A percentile compares a stretch with the other conserved stretches of the same genome.
Evolutionary conservation across 495 filamentous ascomycete species (phyloP).

Genomic region (Echria macrotheca): DNA sequence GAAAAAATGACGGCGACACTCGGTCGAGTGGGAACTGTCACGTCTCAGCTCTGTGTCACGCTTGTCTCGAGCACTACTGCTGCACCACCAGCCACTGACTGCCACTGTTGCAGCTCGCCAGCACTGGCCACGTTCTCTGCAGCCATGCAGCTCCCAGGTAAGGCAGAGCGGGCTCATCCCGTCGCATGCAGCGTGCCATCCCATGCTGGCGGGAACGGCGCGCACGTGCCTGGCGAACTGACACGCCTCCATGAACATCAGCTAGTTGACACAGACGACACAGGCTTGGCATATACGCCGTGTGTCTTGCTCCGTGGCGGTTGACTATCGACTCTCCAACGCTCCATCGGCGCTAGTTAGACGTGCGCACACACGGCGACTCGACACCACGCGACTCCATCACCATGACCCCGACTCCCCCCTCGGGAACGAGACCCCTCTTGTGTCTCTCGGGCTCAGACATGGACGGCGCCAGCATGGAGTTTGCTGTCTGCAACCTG

Average conservation of each 20-base stretch:
- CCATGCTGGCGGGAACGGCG: constrained; percentile 7
- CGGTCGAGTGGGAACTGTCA: constrained; percentile 7
- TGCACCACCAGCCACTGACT: background rate
- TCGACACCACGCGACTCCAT: background rate
- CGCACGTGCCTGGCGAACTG: background rate
- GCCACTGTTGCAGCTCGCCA: constrained; percentile 1
- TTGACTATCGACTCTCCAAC: background rate
- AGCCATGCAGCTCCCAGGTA: background rate
- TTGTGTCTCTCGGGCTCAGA: background rate
- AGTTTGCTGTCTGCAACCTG: too few species aligned
- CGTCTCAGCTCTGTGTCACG: constrained; percentile 15
- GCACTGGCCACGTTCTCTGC: constrained; percentile 8
- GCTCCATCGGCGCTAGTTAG: too few species aligned
- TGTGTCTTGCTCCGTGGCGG: background rate
- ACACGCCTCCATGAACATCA: background rate
- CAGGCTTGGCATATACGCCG: background rate
- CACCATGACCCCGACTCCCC: background rate
- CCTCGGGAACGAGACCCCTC: background rate
- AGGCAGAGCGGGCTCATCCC: background rate
- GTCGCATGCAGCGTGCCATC: background rate
- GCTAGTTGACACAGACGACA: too few species aligned
- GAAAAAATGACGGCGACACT: too few species aligned
- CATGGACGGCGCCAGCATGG: background rate
- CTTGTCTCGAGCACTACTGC: constrained; percentile 11
- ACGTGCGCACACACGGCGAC: background rate